Conservation (phyloP, 352 stramenopile genomes). For the Pythium brachiatum region DNA sequence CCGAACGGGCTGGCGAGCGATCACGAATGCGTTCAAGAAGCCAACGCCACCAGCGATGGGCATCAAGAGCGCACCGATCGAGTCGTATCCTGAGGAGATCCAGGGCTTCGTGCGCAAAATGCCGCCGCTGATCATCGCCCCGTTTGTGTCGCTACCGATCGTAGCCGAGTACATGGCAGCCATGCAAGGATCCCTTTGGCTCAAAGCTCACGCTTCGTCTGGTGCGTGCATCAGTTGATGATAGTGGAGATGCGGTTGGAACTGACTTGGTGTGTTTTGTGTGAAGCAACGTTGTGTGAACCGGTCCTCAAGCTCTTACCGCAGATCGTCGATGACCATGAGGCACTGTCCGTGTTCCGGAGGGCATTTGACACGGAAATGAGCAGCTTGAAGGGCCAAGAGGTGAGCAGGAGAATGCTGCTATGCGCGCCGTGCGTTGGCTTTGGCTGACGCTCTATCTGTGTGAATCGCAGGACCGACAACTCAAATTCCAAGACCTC, state of each 20-base stretch:
- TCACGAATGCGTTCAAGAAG: slow-evolving; percentile 64
- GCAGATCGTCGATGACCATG: slow-evolving; percentile 67
- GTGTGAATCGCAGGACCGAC: slow-evolving; percentile 52
- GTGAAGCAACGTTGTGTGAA: slow-evolving; percentile 37
- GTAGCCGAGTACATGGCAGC: slow-evolving; percentile 70
- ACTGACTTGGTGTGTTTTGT: neutral
- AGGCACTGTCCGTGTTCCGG: slow-evolving; percentile 59
- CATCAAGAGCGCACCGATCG: slow-evolving; percentile 65
- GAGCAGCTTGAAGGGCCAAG: slow-evolving; percentile 31
- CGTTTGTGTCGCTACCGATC: slow-evolving; percentile 62
- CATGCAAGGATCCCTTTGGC: slow-evolving; percentile 56
- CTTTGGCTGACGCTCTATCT: too few relatives aligned
- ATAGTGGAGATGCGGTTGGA: neutral
- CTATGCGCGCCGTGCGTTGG: too few relatives aligned
- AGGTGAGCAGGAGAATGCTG: slow-evolving; percentile 28
- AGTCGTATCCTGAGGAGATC: slow-evolving; percentile 45
- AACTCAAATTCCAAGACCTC: slow-evolving; percentile 61
- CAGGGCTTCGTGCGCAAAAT: slow-evolving; percentile 52
- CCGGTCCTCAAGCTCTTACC: slow-evolving; percentile 67
- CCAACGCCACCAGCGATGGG: slow-evolving; percentile 49
- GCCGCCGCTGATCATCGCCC: slow-evolving; percentile 63
- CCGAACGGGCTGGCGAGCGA: slow-evolving; percentile 65
- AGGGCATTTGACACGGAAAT: slow-evolving; percentile 60
- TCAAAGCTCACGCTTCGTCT: slow-evolving; percentile 34
- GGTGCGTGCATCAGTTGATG: slow-evolving; percentile 23